Conservation (phyloP, 75 land plant genomes). For the Isoetes taiwanensis region DNA sequence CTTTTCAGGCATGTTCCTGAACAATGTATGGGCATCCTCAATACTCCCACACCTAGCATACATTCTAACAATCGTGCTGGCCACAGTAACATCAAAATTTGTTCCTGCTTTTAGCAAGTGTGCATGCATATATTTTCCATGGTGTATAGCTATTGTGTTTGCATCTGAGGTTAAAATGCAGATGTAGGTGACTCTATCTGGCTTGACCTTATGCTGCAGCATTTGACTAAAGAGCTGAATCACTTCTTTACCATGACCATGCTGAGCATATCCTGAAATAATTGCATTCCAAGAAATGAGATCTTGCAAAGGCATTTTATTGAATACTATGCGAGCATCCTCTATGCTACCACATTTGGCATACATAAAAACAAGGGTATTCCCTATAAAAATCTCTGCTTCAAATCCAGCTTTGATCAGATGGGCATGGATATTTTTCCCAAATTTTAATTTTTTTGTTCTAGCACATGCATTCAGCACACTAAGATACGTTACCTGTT, state of each 20-base stretch:
- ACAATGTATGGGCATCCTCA: slow-evolving; percentile 3
- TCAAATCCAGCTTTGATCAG: slow-evolving; percentile 21
- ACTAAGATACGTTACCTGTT: too few relatives aligned
- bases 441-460: too few relatives aligned
- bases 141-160: not conserved
- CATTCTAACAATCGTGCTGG: slow-evolving; percentile 18
- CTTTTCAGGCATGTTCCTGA: not conserved
- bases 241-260: slow-evolving; percentile 29
- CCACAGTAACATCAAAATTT: slow-evolving; percentile 4
- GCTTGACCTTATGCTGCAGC: slow-evolving; percentile 8
- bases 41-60: slow-evolving; percentile 13
- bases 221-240: slow-evolving; percentile 15
- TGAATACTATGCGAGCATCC: slow-evolving; percentile 28
- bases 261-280: slow-evolving; percentile 47
- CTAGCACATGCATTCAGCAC: too few relatives aligned
- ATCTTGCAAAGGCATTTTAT: slow-evolving; percentile 12
- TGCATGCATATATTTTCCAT: slow-evolving; percentile 14
- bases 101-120: slow-evolving; percentile 1
- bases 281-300: slow-evolving; percentile 40
- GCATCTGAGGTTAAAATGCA: slow-evolving; percentile 18
- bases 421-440: slow-evolving; percentile 37
- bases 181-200: slow-evolving; percentile 14
- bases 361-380: slow-evolving; percentile 39
- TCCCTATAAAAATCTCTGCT: slow-evolving; percentile 18
- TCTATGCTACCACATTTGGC: slow-evolving; percentile 35